A percentile compares a stretch with the other conserved stretches of the same genome.
Conservation (phyloP, 139 green algal species). For the Trebouxia sp. region DNA sequence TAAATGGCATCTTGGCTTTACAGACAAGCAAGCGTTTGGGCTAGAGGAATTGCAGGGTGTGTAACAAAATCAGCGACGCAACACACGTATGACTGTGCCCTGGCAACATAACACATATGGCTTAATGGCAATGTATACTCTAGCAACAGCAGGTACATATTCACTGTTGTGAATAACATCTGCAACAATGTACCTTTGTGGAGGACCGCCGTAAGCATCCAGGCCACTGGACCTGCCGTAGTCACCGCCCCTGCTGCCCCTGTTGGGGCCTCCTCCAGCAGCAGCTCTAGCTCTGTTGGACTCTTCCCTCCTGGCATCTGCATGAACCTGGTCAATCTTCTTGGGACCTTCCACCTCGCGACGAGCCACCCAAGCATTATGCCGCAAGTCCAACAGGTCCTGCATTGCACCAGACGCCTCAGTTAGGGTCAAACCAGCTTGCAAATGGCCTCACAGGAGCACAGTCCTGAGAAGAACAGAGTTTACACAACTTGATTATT, state of each 20-base stretch:
- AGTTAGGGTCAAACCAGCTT: too few relatives aligned
- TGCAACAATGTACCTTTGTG: not conserved
- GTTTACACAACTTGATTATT: not conserved
- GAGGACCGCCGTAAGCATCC: not conserved
- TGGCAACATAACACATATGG: too few relatives aligned
- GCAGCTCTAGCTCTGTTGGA: slow-evolving; percentile 37
- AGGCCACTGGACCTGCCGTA: slow-evolving; percentile 12
- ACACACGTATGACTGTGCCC: too few relatives aligned
- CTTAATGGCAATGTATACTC: too few relatives aligned
- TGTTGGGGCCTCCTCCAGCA: not conserved
- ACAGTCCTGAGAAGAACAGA: not conserved
- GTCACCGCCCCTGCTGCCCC: not conserved
- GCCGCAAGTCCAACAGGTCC: slow-evolving; percentile 71
- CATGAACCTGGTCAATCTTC: slow-evolving; percentile 81
- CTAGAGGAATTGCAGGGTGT: too few relatives aligned
- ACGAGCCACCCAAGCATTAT: slow-evolving; percentile 67
- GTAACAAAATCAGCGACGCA: too few relatives aligned
- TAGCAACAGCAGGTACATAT: not conserved
- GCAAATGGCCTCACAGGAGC: not conserved
- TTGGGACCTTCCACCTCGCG: slow-evolving; percentile 89
- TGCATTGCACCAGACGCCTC: slow-evolving; percentile 29
- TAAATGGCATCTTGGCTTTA: too few relatives aligned
- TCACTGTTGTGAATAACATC: not conserved
- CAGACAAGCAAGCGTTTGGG: too few relatives aligned
- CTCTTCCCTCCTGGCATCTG: slow-evolving; percentile 48